Base-by-base conservation (phyloP, 139 green algal genomes). In the Limnomonas spitsbergensis region DNA sequence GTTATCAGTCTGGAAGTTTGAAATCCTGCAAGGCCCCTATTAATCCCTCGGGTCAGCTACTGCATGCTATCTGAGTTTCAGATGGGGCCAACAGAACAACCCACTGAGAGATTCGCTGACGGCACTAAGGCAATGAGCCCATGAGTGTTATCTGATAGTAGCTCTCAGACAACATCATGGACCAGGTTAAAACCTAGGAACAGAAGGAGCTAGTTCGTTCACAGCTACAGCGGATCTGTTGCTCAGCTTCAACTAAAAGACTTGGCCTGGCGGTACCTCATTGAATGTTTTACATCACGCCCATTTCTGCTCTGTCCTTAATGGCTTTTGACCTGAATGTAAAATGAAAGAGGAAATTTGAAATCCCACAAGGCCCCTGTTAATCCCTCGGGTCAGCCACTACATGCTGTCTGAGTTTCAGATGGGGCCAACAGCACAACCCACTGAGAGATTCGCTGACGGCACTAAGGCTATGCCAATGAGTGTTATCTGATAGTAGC, bases 131-230 rank as follows among this genome's bases (percentile, higher is more conserved):
- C 39, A n/a, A 1, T 29, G 31, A 7, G 36, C 66, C 74, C 2
- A 81, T 86, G 78, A 61, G 78, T 83, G 82, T 86, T 83, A 36
- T 86, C 82, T 83, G 82, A 86, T 86, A 86, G 82, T 86, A 86
- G 69, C 82, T 86, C 82, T 76, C 40, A 36, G 39, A 76, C 78
- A 83, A n/a, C 4, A 42, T 53, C 7, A 36, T 26, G n/a, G n/a
- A n/a, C 66, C 9, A 72, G n/a, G n/a, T n/a, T n/a, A n/a, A n/a
- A n/a, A n/a, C n/a, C n/a, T n/a, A n/a, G n/a, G n/a, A n/a, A n/a
- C n/a, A n/a, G n/a, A n/a, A n/a, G n/a, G n/a, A n/a, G n/a, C n/a
- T n/a, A n/a, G n/a, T n/a, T n/a, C n/a, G n/a, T n/a, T n/a, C n/a
- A n/a, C n/a, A n/a, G n/a, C n/a, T n/a, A n/a, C n/a, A n/a, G n/a